Percentiles rank a stretch among this genome's conserved stretches.
phyloP scores from a whole-genome alignment of 2,329 filamentous ascomycete genomes.

The Aspergillus aculeatinus region DNA sequence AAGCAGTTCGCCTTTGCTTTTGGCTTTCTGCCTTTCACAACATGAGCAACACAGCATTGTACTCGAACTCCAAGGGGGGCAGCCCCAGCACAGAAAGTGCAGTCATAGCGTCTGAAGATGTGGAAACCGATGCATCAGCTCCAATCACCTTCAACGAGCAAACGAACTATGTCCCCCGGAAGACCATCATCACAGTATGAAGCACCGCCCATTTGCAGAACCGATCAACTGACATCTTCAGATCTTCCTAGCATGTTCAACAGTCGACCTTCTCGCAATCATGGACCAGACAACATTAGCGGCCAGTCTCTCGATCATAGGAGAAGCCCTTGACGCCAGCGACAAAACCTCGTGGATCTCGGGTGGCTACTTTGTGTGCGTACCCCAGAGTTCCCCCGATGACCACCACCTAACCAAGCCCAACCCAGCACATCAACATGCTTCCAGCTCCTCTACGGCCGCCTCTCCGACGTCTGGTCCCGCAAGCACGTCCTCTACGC shows the following conservation, averaged over 20 bases:
- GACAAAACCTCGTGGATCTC: conserved; percentile 57
- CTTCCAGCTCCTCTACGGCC: conserved; percentile 64
- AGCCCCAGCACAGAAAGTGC: conserved; percentile 5
- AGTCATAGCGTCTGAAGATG: neutral
- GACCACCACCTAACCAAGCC: conserved; percentile 23
- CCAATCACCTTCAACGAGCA: conserved; percentile 51
- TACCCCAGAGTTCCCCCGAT: conserved; percentile 41
- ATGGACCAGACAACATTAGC: conserved; percentile 61
- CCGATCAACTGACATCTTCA: neutral
- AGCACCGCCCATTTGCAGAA: neutral
- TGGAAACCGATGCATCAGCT: conserved; percentile 9
- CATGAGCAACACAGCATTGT: neutral
- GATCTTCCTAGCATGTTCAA: conserved; percentile 60
- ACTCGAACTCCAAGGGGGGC: neutral
- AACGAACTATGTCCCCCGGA: conserved; percentile 55
- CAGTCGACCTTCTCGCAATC: conserved; percentile 55
- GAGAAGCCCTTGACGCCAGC: conserved; percentile 51
- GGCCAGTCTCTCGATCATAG: conserved; percentile 55
- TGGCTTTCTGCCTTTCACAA: neutral
- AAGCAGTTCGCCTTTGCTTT: too few species aligned
- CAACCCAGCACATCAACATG: conserved; percentile 69
- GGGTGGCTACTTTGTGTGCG: conserved; percentile 58
- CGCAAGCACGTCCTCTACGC: conserved; percentile 58
- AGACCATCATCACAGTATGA: conserved; percentile 53
- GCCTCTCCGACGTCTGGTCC: conserved; percentile 61